Conservation (phyloP, 192 early-diverging fungal genomes). For the Backusella australiensis region DNA sequence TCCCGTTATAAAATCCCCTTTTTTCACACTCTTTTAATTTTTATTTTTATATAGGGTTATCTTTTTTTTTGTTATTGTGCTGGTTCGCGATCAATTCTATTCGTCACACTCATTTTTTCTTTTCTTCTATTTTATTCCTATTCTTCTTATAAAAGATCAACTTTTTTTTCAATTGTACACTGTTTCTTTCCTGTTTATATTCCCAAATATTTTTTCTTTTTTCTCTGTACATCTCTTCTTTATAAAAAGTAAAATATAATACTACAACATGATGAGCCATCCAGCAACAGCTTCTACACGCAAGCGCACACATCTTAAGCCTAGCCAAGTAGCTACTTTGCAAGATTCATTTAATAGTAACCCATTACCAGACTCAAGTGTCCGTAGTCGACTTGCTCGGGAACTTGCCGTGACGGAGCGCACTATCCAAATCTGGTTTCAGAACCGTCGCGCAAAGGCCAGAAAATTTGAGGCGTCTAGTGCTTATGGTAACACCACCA, state of each 20-base stretch:
- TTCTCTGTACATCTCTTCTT: constrained; percentile 1
- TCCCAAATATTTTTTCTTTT: neutral
- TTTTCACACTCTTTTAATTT: neutral
- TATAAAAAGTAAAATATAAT: neutral
- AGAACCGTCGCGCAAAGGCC: constrained; percentile 76
- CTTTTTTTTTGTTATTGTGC: neutral
- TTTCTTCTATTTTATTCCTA: constrained; percentile 8
- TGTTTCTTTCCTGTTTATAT: constrained; percentile 1
- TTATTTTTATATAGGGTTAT: neutral
- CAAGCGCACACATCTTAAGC: constrained; percentile 62
- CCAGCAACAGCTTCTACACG: constrained; percentile 11
- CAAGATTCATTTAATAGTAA: constrained; percentile 68
- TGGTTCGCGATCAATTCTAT: constrained; percentile 1
- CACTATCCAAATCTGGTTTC: constrained; percentile 84
- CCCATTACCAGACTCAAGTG: constrained; percentile 62
- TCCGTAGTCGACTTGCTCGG: constrained; percentile 60
- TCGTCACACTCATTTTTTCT: constrained; percentile 1
- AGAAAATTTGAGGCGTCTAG: constrained; percentile 49
- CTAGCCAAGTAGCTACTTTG: constrained; percentile 58
- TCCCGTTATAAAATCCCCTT: neutral
- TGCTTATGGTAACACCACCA: constrained; percentile 4
- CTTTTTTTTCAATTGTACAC: neutral
- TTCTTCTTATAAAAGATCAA: neutral
- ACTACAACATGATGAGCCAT: constrained; percentile 6
- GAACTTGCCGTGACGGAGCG: constrained; percentile 65